These are phyloP conservation scores for Rhodotorula glutinis DNA, from an alignment of 1,284 basidiomycete genomes.

Conservation along the genomic window DNA sequence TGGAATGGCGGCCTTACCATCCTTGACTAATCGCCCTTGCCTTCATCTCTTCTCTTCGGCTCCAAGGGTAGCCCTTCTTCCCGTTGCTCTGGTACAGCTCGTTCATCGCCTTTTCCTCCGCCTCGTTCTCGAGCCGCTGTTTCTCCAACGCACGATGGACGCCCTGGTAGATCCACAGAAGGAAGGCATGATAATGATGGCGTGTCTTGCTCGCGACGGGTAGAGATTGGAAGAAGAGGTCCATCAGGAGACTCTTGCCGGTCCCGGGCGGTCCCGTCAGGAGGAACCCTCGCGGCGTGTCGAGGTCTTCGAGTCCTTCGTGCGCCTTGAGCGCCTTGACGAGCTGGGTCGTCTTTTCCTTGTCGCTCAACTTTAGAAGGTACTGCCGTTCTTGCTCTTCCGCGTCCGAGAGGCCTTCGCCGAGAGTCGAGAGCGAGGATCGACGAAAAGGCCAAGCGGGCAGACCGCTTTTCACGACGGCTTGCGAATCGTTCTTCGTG, in stretches of 20 bases:
- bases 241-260: constrained; percentile 58
- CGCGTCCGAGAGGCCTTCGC: constrained; percentile 26
- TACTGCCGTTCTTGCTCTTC: constrained; percentile 26
- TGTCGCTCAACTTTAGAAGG: constrained; percentile 18
- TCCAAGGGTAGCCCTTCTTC: constrained; percentile 43
- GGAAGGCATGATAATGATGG: constrained; percentile 66
- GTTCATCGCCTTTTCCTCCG: constrained; percentile 45
- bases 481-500: constrained; percentile 6
- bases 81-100: constrained; percentile 24
- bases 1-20: constrained; percentile 27
- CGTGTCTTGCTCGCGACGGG: constrained; percentile 62
- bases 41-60: constrained; percentile 42
- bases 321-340: constrained; percentile 58
- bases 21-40: constrained; percentile 42
- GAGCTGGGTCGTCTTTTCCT: constrained; percentile 48
- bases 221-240: constrained; percentile 62
- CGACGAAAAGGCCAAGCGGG: constrained; percentile 37
- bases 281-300: constrained; percentile 57
- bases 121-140: constrained; percentile 49
- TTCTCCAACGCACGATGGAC: constrained; percentile 47
- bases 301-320: constrained; percentile 59
- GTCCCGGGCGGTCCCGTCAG: constrained; percentile 57
- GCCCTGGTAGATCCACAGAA: constrained; percentile 65
- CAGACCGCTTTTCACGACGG: constrained; percentile 5
- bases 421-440: constrained; percentile 24